Percentiles rank a stretch among this genome's conserved stretches.
phyloP scores from a whole-genome alignment of 2,329 filamentous ascomycete genomes.

The Gnomoniopsis smithogilvyi region DNA sequence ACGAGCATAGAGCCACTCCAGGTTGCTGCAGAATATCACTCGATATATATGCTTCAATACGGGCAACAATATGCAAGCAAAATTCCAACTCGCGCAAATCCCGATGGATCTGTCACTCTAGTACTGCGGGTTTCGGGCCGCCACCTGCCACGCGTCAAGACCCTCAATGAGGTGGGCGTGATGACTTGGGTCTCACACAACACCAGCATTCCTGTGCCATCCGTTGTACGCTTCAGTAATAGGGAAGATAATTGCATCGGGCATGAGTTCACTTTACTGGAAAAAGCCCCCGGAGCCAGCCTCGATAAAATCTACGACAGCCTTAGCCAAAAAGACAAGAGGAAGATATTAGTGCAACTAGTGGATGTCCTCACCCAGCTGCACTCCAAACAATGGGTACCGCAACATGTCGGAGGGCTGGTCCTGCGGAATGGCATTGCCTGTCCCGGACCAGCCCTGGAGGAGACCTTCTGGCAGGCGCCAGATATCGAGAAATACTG shows the following conservation, averaged over 20 bases:
- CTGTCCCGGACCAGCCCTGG: conserved; percentile 26
- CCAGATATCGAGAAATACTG: conserved; percentile 29
- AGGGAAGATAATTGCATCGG: conserved; percentile 26
- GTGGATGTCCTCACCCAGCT: conserved; percentile 28
- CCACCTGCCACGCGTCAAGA: conserved; percentile 34
- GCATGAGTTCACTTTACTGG: conserved; percentile 32
- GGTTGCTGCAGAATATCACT: no score
- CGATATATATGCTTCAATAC: no score
- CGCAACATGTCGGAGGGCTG: neutral
- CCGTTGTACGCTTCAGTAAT: conserved; percentile 26
- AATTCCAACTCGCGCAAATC: neutral
- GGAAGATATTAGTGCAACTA: conserved; percentile 27
- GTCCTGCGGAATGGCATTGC: neutral
- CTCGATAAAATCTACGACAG: conserved; percentile 27
- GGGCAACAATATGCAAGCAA: no score
- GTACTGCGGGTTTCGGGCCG: conserved; percentile 31
- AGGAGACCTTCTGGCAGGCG: conserved; percentile 34
- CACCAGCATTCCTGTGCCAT: conserved; percentile 32
- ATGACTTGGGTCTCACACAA: conserved; percentile 31
- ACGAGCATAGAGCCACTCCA: no score
- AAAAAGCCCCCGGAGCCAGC: conserved; percentile 24
- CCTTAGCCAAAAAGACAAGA: conserved; percentile 21
- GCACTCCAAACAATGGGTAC: conserved; percentile 19
- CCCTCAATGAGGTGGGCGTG: conserved; percentile 32
- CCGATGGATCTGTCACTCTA: neutral